A percentile compares a stretch with the other conserved stretches of the same genome.
Conservation (phyloP, 2,329 filamentous ascomycete species). For the Boeremia exigua region DNA sequence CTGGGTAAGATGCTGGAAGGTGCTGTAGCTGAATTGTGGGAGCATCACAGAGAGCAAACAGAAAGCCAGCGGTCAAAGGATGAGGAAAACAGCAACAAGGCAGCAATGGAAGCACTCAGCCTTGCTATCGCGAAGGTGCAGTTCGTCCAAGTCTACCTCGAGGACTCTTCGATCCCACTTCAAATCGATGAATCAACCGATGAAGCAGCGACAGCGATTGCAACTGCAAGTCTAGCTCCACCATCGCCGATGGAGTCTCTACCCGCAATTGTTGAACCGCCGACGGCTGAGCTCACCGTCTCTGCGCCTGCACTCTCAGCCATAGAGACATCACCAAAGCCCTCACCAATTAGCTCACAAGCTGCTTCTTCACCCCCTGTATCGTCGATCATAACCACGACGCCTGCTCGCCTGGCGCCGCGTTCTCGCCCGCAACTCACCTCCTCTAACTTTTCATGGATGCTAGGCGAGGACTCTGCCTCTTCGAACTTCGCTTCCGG, state of each 20-base stretch:
- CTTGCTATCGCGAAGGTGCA: constrained; percentile 59
- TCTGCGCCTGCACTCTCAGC: constrained; percentile 14
- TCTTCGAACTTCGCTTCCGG: constrained; percentile 44
- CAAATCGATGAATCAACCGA: constrained; percentile 47
- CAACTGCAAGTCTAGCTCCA: constrained; percentile 27
- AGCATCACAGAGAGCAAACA: constrained; percentile 62
- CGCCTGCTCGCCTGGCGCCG: constrained; percentile 40
- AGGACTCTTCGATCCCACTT: constrained; percentile 53
- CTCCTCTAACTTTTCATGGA: constrained; percentile 80
- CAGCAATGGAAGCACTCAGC: constrained; percentile 51
- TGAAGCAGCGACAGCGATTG: constrained; percentile 31
- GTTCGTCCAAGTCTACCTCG: constrained; percentile 59
- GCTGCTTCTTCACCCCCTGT: constrained; percentile 27
- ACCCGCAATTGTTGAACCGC: constrained; percentile 30
- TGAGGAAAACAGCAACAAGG: constrained; percentile 33
- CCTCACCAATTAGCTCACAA: constrained; percentile 17
- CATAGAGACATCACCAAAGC: background rate
- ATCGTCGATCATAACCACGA: constrained; percentile 18
- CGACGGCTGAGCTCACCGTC: constrained; percentile 18
- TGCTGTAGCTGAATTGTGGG: constrained; percentile 68
- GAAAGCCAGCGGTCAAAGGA: constrained; percentile 40
- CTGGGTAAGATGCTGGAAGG: constrained; percentile 72
- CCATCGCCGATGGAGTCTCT: constrained; percentile 26
- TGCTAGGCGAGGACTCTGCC: constrained; percentile 60
- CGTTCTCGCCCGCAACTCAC: constrained; percentile 69